phyloP scores from a whole-genome alignment of 441 rosid species.

The Erodium trifolium region DNA sequence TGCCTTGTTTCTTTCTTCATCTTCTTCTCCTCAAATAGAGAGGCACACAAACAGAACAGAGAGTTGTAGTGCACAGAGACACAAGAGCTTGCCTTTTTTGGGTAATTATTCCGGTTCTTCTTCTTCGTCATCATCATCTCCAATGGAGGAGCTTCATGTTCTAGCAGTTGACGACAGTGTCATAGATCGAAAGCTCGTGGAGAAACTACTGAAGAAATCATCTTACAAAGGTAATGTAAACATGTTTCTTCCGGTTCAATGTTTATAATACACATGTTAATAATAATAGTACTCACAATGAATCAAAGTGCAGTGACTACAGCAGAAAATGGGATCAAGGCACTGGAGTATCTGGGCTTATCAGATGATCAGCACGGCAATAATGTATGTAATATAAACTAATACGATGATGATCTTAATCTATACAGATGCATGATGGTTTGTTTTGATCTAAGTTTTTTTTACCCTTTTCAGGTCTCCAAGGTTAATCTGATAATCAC shows the following conservation, averaged over 20 bases:
- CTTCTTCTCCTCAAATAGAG: background rate
- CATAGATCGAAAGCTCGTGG: constrained; percentile 62
- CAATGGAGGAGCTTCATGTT: constrained; percentile 54
- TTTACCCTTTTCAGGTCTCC: constrained; percentile 31
- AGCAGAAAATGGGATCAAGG: constrained; percentile 67
- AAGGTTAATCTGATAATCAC: constrained; percentile 71
- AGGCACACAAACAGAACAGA: background rate
- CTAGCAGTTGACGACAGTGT: constrained; percentile 88
- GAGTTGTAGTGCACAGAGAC: too few species aligned
- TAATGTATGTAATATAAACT: constrained; percentile 21
- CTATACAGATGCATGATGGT: background rate
- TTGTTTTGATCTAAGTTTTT: too few species aligned
- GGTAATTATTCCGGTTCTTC: background rate
- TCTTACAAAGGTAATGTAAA: constrained; percentile 60
- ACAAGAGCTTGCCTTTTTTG: too few species aligned
- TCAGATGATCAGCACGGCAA: constrained; percentile 31
- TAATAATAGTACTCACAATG: background rate
- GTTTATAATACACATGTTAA: background rate
- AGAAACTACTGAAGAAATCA: constrained; percentile 61
- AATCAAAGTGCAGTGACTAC: constrained; percentile 49
- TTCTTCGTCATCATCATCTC: background rate
- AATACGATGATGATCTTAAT: background rate
- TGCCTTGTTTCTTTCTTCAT: background rate
- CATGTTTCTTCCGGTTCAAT: background rate
- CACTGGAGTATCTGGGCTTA: constrained; percentile 61